phyloP scores from a whole-genome alignment of 179 eudicot species.

The Drosera spatulata region DNA sequence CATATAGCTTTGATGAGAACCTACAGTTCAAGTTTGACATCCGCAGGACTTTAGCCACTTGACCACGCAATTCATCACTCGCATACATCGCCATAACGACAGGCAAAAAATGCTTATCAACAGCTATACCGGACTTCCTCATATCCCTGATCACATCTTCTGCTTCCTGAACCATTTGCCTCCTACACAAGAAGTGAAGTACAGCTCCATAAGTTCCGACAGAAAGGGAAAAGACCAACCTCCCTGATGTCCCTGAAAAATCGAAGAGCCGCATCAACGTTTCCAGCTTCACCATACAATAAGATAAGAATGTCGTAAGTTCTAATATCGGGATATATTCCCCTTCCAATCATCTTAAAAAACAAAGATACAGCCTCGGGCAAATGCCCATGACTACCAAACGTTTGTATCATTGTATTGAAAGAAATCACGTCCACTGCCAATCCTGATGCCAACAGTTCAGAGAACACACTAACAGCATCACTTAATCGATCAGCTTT shows the following conservation, averaged over 20 bases:
- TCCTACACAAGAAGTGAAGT: constrained; percentile 47
- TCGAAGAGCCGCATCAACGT: constrained; percentile 42
- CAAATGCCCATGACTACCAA: constrained; percentile 70
- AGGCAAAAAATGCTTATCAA: constrained; percentile 65
- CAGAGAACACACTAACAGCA: constrained; percentile 65
- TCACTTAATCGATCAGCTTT: constrained; percentile 71
- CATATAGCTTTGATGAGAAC: constrained; percentile 52
- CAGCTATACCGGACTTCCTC: constrained; percentile 22
- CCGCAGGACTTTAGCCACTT: constrained; percentile 30
- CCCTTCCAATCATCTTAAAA: constrained; percentile 72
- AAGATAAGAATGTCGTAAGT: constrained; percentile 72
- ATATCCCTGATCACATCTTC: constrained; percentile 55
- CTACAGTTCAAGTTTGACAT: constrained; percentile 24
- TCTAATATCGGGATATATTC: constrained; percentile 59
- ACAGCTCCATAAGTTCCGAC: constrained; percentile 60
- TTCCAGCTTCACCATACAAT: constrained; percentile 50
- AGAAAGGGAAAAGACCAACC: constrained; percentile 65
- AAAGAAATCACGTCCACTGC: constrained; percentile 56
- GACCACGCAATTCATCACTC: constrained; percentile 38
- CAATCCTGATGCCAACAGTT: constrained; percentile 68
- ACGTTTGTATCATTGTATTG: constrained; percentile 71
- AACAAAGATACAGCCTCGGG: constrained; percentile 73
- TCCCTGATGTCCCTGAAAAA: constrained; percentile 57
- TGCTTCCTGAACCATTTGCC: constrained; percentile 47
- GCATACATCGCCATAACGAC: constrained; percentile 62